Evolutionary conservation across 1,139 yeast genomes (phyloP).

Genomic region (Diutina catenulata): DNA sequence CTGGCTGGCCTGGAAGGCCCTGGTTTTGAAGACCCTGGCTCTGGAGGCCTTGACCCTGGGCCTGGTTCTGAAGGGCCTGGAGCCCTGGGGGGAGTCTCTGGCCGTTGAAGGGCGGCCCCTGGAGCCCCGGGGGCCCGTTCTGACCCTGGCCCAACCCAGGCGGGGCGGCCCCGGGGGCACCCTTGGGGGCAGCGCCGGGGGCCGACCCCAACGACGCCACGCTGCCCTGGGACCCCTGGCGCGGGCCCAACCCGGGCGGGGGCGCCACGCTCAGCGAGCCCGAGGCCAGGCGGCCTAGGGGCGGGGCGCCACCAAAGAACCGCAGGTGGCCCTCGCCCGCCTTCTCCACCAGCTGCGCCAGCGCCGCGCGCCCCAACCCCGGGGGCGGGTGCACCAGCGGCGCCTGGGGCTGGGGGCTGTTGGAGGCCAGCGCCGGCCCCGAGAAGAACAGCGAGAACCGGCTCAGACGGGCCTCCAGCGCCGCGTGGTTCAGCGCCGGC

Average conservation of each 20-base stretch:
- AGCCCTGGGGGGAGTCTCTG: neutral
- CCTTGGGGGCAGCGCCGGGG: neutral
- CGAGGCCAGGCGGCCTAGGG: neutral
- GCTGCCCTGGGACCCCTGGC: no score
- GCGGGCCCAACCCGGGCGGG: neutral
- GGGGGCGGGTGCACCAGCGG: constrained; percentile 5
- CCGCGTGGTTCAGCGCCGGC: no score
- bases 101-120: neutral
- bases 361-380: neutral
- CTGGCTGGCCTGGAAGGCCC: neutral
- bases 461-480: constrained; percentile 1
- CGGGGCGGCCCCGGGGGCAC: neutral
- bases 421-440: neutral
- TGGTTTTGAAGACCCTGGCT: neutral
- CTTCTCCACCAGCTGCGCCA: no score
- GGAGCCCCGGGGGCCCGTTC: neutral
- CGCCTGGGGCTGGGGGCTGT: neutral
- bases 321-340: neutral
- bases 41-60: constrained; percentile 6
- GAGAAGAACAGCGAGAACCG: constrained; percentile 11
- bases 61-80: constrained; percentile 7
- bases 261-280: neutral
- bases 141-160: neutral
- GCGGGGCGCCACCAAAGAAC: neutral
- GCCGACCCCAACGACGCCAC: no score